phyloP scores from a whole-genome alignment of 495 filamentous ascomycete genomes.

The Penicillium desertorum region DNA sequence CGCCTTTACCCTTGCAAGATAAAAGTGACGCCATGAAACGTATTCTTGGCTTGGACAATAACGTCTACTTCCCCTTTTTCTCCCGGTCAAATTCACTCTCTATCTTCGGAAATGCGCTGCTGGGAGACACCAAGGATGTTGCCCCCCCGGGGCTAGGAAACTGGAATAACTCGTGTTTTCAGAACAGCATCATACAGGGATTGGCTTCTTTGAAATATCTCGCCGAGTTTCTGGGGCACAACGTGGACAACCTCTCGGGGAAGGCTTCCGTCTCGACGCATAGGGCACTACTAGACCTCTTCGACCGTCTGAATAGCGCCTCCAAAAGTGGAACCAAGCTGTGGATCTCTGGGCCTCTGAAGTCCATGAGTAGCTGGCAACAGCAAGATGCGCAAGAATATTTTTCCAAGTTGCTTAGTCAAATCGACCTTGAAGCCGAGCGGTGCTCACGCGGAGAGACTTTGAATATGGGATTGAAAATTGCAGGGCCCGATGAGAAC shows the following conservation, averaged over 20 bases:
- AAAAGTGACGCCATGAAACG: constrained; percentile 70
- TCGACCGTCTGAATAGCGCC: constrained; percentile 64
- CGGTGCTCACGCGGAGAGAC: constrained; percentile 47
- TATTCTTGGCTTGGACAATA: constrained; percentile 63
- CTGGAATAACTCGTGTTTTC: constrained; percentile 92
- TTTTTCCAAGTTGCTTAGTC: constrained; percentile 83
- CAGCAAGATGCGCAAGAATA: constrained; percentile 99
- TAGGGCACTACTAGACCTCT: constrained; percentile 60
- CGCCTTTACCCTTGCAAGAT: constrained; percentile 29
- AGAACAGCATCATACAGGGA: constrained; percentile 92
- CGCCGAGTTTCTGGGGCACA: constrained; percentile 46
- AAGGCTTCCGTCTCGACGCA: constrained; percentile 47
- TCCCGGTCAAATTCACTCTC: constrained; percentile 45
- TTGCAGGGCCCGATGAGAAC: constrained; percentile 39
- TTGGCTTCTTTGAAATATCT: constrained; percentile 73
- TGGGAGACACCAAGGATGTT: constrained; percentile 37
- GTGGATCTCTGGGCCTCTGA: constrained; percentile 75
- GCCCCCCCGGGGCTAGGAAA: constrained; percentile 81
- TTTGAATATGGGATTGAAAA: constrained; percentile 45
- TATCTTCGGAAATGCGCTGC: constrained; percentile 41
- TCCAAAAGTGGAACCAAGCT: constrained; percentile 66
- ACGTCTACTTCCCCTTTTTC: constrained; percentile 51
- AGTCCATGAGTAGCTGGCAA: constrained; percentile 88
- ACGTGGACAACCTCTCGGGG: constrained; percentile 45
- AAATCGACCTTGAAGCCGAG: constrained; percentile 75